phyloP scores from a whole-genome alignment of 345 rosid species.

The Eucalyptus cloeziana region DNA sequence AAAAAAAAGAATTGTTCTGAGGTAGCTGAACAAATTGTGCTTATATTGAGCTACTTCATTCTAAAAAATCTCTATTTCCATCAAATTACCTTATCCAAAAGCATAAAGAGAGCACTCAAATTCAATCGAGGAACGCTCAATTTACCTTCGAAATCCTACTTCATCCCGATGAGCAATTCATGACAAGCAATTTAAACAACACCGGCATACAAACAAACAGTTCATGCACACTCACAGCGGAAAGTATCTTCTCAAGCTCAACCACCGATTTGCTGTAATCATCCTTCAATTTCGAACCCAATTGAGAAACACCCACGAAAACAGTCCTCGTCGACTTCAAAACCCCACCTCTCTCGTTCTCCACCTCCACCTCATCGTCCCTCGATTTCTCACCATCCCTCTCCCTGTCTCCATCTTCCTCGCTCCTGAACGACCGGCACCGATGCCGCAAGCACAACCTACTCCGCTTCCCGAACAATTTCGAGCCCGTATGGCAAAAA shows the following conservation, averaged over 20 bases:
- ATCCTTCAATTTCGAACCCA: not conserved
- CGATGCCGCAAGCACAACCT: conserved; percentile 9
- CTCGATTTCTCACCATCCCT: conserved; percentile 13
- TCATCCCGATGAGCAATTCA: not conserved
- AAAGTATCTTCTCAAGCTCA: not conserved
- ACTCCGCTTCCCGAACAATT: not conserved
- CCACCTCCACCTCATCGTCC: conserved; percentile 16
- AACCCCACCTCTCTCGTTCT: conserved; percentile 21
- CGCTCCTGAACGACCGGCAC: conserved; percentile 41
- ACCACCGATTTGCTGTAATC: not conserved
- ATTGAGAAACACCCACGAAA: not conserved
- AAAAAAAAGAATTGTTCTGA: not conserved
- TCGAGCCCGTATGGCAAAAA: conserved; percentile 10
- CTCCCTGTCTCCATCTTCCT: conserved; percentile 28
- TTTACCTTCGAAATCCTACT: not conserved
- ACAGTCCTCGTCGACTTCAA: conserved; percentile 6
- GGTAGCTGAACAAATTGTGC: not conserved
- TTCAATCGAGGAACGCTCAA: not conserved
- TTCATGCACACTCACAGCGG: not conserved
- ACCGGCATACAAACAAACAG: not conserved
- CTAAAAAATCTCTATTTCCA: not conserved
- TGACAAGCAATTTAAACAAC: not conserved
- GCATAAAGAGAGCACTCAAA: not conserved
- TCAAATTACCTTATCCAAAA: not conserved
- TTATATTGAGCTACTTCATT: not conserved